Base-by-base conservation (phyloP, 2,329 filamentous ascomycete species). In the Neurospora sp. region DNA sequence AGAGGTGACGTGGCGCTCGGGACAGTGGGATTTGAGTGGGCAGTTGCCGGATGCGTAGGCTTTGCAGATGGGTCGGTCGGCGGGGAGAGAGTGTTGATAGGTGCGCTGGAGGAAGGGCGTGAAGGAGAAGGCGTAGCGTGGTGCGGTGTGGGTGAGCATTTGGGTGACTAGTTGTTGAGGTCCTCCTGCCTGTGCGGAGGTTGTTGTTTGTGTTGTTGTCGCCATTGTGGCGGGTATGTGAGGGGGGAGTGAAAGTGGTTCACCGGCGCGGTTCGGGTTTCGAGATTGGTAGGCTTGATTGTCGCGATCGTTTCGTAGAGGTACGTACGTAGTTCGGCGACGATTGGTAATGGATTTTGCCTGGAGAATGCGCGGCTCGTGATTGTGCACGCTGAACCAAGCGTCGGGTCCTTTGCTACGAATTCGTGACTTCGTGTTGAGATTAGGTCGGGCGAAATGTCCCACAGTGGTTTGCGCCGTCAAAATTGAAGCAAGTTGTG, bases 41-140 rank as follows among this genome's bases (percentile, higher is more conserved):
- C 96, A 98, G 81, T 94, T 91, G 58, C 93, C 93, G 72, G 93
- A 87, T 72, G 91, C 86, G 82, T 93, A 97, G 71, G 93, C 90
- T 78, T 92, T 93, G 84, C 96, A 98, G 78, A 92, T 84, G 62
- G 94, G 93, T 0, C 91, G 88, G 79, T 92, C 89, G 43, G 91
- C 87, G 28, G 92, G 88, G 68, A 97, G 89, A 73, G 92, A 91
- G 81, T 96, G 94, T 73, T 93, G 90, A 81, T 96, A 93, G 74
- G 91, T 93, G 72, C 89, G 84, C 74, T 90, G 90, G 43, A 97
- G 88, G 82, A 97, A 97, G 66, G 93, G 91, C 39, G 89, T 90
- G 85, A 97, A 97, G 79, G 87, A 88, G 84, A 97, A 97, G 75
- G 84, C 87, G 82, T 92, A 91, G 71, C 79, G 76, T 4, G 84